phyloP scores from a whole-genome alignment of 768 basidiomycete genomes.

The Boletus insuetus region DNA sequence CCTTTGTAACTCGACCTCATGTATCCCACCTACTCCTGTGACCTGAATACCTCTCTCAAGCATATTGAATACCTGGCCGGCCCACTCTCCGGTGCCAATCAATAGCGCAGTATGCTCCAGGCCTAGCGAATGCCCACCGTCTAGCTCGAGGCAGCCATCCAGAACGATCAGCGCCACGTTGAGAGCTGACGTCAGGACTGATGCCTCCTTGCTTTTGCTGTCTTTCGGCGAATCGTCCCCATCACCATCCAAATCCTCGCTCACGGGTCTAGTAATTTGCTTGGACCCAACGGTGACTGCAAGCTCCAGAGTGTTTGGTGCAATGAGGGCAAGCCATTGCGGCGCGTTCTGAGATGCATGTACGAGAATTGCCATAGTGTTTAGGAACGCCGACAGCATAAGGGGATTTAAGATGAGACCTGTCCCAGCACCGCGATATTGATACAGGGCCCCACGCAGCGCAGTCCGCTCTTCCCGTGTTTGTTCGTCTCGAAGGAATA shows the following conservation, averaged over 20 bases:
- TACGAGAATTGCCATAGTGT: conserved; percentile 73
- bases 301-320: conserved; percentile 80
- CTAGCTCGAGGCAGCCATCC: conserved; percentile 71
- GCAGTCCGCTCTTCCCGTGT: conserved; percentile 69
- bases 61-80: conserved; percentile 55
- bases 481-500: conserved; percentile 85
- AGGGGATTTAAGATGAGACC: conserved; percentile 80
- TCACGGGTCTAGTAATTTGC: conserved; percentile 47
- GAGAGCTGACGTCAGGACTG: conserved; percentile 69
- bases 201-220: conserved; percentile 54
- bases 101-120: conserved; percentile 74
- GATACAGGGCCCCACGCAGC: conserved; percentile 47
- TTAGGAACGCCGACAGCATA: conserved; percentile 71
- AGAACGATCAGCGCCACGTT: conserved; percentile 77
- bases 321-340: conserved; percentile 78
- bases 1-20: conserved; percentile 59
- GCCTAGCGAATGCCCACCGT: conserved; percentile 70
- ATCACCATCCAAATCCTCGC: conserved; percentile 37
- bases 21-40: conserved; percentile 61
- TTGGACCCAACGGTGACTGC: conserved; percentile 75
- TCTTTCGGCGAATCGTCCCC: conserved; percentile 20
- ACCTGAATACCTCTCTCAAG: conserved; percentile 65
- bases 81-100: conserved; percentile 80
- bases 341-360: conserved; percentile 80
- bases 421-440: conserved; percentile 72